phyloP scores from a whole-genome alignment of 257 asterid species.

The Lycium ferocissimum region DNA sequence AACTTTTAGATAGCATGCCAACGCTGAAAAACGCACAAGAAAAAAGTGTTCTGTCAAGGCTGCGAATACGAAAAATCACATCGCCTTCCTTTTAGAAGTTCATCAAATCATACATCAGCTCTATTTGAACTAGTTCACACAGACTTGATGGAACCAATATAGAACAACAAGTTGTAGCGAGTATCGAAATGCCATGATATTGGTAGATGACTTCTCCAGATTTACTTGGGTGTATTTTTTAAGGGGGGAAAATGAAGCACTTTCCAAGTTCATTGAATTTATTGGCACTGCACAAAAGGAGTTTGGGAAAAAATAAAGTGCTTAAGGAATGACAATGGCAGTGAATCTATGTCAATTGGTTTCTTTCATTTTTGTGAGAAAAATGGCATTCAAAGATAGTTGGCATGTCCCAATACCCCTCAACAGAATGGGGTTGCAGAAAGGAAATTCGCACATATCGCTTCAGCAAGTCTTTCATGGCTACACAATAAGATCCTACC shows the following conservation, averaged over 20 bases:
- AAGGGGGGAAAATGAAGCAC: slow-evolving; percentile 33
- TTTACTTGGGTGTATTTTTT: slow-evolving; percentile 33
- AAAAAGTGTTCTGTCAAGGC: slow-evolving; percentile 30
- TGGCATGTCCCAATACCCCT: neutral
- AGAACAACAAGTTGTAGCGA: slow-evolving; percentile 31
- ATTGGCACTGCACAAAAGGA: neutral
- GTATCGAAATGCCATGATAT: slow-evolving; percentile 33
- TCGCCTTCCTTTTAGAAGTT: slow-evolving; percentile 16
- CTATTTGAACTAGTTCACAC: slow-evolving; percentile 26
- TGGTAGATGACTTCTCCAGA: slow-evolving; percentile 34
- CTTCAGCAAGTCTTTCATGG: slow-evolving; percentile 3
- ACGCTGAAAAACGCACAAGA: neutral
- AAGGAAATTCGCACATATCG: slow-evolving; percentile 1
- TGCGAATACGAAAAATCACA: slow-evolving; percentile 27
- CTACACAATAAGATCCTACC: slow-evolving; percentile 36
- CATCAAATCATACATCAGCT: neutral
- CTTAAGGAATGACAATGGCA: slow-evolving; percentile 35
- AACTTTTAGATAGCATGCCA: slow-evolving; percentile 30
- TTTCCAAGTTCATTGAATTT: slow-evolving; percentile 27
- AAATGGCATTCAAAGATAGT: neutral
- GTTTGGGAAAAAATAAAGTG: slow-evolving; percentile 34
- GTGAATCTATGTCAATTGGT: slow-evolving; percentile 1
- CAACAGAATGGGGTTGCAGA: slow-evolving; percentile 15
- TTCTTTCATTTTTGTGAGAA: neutral
- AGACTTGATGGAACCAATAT: slow-evolving; percentile 37